Percentiles rank a stretch among this genome's conserved stretches.
Evolutionary conservation across 2,329 filamentous ascomycete genomes (phyloP).

Genomic region (Chlorencoelia australis): DNA sequence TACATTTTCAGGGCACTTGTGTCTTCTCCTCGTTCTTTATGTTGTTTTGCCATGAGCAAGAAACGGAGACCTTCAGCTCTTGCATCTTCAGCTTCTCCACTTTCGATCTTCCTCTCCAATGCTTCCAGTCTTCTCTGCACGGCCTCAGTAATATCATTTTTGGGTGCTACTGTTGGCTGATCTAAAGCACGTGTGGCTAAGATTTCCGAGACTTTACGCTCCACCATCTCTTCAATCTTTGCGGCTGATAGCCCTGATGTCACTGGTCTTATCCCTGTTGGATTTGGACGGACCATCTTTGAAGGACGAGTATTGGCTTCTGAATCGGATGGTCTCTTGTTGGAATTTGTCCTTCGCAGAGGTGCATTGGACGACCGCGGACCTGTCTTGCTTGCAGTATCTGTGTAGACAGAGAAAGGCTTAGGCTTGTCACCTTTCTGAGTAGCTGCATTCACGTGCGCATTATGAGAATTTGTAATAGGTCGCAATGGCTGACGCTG

Average conservation of each 20-base stretch:
- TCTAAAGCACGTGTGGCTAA: slow-evolving; percentile 62
- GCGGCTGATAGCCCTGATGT: slow-evolving; percentile 47
- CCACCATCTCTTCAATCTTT: slow-evolving; percentile 82
- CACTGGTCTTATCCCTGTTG: slow-evolving; percentile 20
- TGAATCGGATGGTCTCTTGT: slow-evolving; percentile 26
- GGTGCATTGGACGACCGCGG: slow-evolving; percentile 22
- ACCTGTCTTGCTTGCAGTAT: slow-evolving; percentile 46
- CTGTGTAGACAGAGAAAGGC: slow-evolving; percentile 78
- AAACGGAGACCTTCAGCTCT: slow-evolving; percentile 76
- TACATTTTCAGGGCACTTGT: slow-evolving; percentile 74
- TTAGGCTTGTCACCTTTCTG: slow-evolving; percentile 67
- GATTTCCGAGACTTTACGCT: slow-evolving; percentile 84
- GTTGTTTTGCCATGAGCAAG: slow-evolving; percentile 83
- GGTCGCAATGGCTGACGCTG: slow-evolving; percentile 70
- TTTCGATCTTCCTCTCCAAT: slow-evolving; percentile 75
- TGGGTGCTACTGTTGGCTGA: slow-evolving; percentile 37
- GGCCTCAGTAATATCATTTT: slow-evolving; percentile 56
- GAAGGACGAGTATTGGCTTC: slow-evolving; percentile 31
- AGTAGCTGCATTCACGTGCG: slow-evolving; percentile 49
- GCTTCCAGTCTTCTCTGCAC: slow-evolving; percentile 74
- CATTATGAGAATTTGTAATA: slow-evolving; percentile 65
- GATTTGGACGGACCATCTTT: slow-evolving; percentile 35
- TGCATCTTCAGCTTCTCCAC: slow-evolving; percentile 53
- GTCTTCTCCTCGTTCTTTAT: slow-evolving; percentile 75
- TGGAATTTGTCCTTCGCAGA: slow-evolving; percentile 26